Conservation (phyloP, 164 flowering plant genomes). For the Vitis amurensis region DNA sequence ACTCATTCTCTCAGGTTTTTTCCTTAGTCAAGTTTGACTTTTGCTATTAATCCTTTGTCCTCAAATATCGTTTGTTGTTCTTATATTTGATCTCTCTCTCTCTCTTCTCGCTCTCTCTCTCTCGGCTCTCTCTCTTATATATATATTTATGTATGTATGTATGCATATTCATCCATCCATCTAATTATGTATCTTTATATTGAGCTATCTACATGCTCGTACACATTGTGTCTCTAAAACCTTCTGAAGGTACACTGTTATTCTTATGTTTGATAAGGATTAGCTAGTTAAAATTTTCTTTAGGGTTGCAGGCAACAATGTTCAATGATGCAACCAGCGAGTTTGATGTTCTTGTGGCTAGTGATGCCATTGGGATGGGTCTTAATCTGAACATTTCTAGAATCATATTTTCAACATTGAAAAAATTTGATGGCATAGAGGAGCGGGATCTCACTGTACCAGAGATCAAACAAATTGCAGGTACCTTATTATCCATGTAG, state of each 20-base stretch:
- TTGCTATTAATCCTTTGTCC: no score
- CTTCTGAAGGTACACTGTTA: no score
- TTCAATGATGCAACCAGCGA: slow-evolving; percentile 89
- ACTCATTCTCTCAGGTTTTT: neutral
- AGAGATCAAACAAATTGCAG: slow-evolving; percentile 97
- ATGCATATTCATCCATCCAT: no score
- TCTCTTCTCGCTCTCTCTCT: no score
- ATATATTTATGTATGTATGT: no score
- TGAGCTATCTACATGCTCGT: no score
- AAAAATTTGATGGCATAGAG: slow-evolving; percentile 79
- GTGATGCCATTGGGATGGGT: slow-evolving; percentile 99
- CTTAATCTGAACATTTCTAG: slow-evolving; percentile 92
- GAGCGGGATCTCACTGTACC: slow-evolving; percentile 71
- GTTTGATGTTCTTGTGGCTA: slow-evolving; percentile 94
- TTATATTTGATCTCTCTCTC: no score
- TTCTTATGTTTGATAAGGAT: slow-evolving; percentile 2
- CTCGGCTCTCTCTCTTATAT: no score
- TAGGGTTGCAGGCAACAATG: slow-evolving; percentile 89
- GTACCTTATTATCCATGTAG: slow-evolving; percentile 24
- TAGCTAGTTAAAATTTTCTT: slow-evolving; percentile 30
- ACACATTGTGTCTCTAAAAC: no score
- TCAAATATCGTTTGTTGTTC: no score
- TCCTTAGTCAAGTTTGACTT: neutral
- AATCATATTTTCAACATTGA: slow-evolving; percentile 78
- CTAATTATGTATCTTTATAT: no score